These are phyloP conservation scores for Geosmithia flava DNA, from an alignment of 2,329 filamentous ascomycete species.

Conservation along the genomic window DNA sequence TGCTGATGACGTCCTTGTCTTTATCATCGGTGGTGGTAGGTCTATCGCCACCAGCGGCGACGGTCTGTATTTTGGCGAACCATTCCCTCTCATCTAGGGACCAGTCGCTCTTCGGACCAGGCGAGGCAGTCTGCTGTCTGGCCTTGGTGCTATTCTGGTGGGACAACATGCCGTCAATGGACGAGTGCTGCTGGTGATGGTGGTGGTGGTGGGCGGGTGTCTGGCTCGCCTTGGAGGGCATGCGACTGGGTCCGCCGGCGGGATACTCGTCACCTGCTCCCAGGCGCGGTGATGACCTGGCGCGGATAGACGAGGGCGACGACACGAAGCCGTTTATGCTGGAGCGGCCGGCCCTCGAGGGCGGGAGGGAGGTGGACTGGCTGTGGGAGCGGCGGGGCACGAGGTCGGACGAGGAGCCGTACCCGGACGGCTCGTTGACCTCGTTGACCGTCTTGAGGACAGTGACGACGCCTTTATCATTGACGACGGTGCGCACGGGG, in stretches of 20 bases:
- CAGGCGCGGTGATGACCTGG: not conserved
- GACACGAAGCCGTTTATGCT: not conserved
- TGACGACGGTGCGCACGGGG: slow-evolving; percentile 15
- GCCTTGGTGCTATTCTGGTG: not conserved
- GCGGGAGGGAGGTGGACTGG: not conserved
- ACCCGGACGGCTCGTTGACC: slow-evolving; percentile 7
- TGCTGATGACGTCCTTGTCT: not conserved
- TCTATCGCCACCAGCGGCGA: no score
- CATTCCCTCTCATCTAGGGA: not conserved
- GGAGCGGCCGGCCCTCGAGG: not conserved
- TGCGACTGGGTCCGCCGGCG: not conserved
- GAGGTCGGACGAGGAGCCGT: not conserved
- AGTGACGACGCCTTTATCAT: slow-evolving; percentile 22
- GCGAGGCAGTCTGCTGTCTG: not conserved
- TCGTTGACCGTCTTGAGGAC: slow-evolving; percentile 18
- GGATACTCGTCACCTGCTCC: not conserved
- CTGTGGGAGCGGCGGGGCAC: not conserved
- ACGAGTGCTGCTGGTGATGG: not conserved
- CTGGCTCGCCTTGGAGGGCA: not conserved
- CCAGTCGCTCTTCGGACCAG: not conserved
- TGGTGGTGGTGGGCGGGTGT: not conserved
- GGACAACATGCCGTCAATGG: slow-evolving; percentile 1
- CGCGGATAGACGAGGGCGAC: not conserved
- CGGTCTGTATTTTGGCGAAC: not conserved
- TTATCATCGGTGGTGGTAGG: no score